Conservation (phyloP, 1,284 basidiomycete species). For the Abortiporus biennis region DNA sequence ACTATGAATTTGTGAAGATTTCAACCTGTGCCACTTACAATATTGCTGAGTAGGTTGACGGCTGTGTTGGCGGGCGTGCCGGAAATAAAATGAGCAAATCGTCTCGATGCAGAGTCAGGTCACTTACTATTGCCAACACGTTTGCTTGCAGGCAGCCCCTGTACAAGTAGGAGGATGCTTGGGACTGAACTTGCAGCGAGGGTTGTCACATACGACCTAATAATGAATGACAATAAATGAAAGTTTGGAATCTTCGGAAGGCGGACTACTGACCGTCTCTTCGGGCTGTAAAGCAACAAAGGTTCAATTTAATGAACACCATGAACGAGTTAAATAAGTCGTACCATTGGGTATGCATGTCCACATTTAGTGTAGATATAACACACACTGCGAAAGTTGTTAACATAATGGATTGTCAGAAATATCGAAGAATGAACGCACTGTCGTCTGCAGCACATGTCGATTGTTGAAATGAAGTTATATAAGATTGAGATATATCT, state of each 20-base stretch:
- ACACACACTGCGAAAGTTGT: slow-evolving; percentile 13
- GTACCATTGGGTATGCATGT: slow-evolving; percentile 14
- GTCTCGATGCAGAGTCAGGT: too few relatives aligned
- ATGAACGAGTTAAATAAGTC: too few relatives aligned
- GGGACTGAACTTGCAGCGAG: slow-evolving; percentile 21
- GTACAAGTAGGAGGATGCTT: slow-evolving; percentile 17
- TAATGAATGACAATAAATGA: neutral
- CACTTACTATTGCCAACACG: slow-evolving; percentile 25
- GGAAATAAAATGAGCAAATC: neutral
- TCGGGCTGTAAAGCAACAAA: slow-evolving; percentile 10
- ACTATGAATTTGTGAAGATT: neutral
- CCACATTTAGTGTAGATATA: slow-evolving; percentile 14
- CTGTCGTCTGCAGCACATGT: slow-evolving; percentile 16
- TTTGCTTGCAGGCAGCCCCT: slow-evolving; percentile 20
- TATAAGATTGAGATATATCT: neutral
- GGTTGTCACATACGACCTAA: slow-evolving; percentile 20
- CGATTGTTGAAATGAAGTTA: neutral
- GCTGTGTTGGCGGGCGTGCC: slow-evolving; percentile 10
- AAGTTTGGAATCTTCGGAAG: too few relatives aligned
- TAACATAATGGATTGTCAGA: neutral
- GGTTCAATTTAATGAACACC: neutral
- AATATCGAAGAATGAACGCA: slow-evolving; percentile 2
- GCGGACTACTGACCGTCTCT: slow-evolving; percentile 9
- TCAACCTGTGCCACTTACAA: slow-evolving; percentile 15
- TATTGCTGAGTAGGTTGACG: slow-evolving; percentile 23